A percentile compares a stretch with the other conserved stretches of the same genome.
phyloP scores from a whole-genome alignment of 306 rosid species.

The Ammopiptanthus mongolicus region DNA sequence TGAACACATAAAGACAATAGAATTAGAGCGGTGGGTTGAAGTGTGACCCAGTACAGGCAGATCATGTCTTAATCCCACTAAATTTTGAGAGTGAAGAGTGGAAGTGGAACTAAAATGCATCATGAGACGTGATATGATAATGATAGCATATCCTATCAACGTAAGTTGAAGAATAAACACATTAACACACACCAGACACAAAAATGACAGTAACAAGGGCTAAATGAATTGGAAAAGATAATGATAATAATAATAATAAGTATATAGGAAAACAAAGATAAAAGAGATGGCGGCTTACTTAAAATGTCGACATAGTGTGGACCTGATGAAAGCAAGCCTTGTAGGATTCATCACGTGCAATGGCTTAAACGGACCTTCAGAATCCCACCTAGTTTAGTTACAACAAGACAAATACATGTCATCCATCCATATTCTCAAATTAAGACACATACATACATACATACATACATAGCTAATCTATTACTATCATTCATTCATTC shows the following conservation, averaged over 20 bases:
- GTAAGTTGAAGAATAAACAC: neutral
- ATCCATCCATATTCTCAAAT: neutral
- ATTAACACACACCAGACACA: neutral
- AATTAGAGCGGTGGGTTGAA: neutral
- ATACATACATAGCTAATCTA: too few species aligned
- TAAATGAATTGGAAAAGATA: neutral
- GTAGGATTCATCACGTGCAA: conserved; percentile 87
- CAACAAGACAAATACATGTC: too few species aligned
- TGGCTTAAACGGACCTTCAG: conserved; percentile 93
- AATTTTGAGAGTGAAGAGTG: neutral
- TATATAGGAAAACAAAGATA: neutral
- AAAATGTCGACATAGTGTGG: conserved; percentile 80
- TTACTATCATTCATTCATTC: neutral
- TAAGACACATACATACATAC: neutral
- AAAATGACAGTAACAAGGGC: neutral
- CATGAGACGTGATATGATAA: too few species aligned
- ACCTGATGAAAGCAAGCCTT: conserved; percentile 76
- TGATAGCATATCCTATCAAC: neutral
- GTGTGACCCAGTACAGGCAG: neutral
- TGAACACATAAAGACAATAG: too few species aligned
- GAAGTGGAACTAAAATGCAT: neutral
- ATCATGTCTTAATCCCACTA: neutral
- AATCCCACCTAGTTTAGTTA: conserved; percentile 69
- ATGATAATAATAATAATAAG: too few species aligned
- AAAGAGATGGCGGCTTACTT: conserved; percentile 35